phyloP scores from a whole-genome alignment of 1,284 basidiomycete genomes.

The Fomitiporia mediterranea region DNA sequence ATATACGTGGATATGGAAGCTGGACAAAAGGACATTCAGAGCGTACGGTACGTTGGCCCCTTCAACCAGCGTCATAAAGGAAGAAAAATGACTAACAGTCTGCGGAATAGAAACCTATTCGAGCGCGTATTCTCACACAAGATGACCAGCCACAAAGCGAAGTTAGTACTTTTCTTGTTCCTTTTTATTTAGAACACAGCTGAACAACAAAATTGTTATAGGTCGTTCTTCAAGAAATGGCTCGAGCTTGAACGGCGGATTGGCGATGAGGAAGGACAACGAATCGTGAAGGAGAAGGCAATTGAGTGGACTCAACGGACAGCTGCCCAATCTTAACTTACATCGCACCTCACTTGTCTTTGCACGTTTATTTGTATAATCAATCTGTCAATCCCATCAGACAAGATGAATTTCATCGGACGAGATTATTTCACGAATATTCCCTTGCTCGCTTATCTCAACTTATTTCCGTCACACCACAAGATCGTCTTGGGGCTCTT shows the following conservation, averaged over 20 bases:
- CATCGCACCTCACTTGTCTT: no score
- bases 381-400: no score
- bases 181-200: constrained; percentile 19
- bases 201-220: constrained; percentile 32
- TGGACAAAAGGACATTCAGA: constrained; percentile 70
- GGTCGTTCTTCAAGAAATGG: constrained; percentile 97
- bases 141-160: constrained; percentile 92
- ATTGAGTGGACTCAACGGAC: constrained; percentile 79
- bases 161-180: constrained; percentile 44
- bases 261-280: constrained; percentile 83
- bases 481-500: no score
- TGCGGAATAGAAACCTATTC: constrained; percentile 68
- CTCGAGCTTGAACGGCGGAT: constrained; percentile 82
- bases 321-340: constrained; percentile 22
- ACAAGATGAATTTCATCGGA: no score
- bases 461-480: no score
- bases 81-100: constrained; percentile 20
- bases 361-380: no score
- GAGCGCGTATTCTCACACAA: constrained; percentile 79
- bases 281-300: constrained; percentile 82
- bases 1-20: constrained; percentile 97
- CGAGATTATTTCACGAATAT: no score
- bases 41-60: constrained; percentile 49
- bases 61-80: background rate
- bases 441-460: no score